Percentiles rank a stretch among this genome's conserved stretches.
Conservation (phyloP, 768 basidiomycete genomes). For the Trametes villosa region DNA sequence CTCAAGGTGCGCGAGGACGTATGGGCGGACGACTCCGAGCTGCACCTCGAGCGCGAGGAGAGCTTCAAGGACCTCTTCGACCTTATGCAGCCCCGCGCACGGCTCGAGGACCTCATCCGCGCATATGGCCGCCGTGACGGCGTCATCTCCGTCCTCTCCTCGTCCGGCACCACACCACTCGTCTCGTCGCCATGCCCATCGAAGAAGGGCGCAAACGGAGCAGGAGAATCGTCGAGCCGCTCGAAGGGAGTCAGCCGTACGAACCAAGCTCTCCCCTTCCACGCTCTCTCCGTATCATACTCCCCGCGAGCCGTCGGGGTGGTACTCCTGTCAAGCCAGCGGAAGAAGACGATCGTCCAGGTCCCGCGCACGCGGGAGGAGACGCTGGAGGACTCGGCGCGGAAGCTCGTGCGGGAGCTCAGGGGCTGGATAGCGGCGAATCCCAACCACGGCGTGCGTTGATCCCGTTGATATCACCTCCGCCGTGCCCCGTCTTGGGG, state of each 20-base stretch:
- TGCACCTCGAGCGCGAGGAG: slow-evolving; percentile 78
- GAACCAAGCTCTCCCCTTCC: slow-evolving; percentile 38
- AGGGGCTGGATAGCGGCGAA: slow-evolving; percentile 42
- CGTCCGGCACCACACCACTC: slow-evolving; percentile 5
- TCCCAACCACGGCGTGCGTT: slow-evolving; percentile 12
- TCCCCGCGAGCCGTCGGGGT: slow-evolving; percentile 45
- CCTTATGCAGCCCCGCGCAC: slow-evolving; percentile 69
- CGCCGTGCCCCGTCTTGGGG: no score
- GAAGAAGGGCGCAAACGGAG: slow-evolving; percentile 18
- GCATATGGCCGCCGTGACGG: slow-evolving; percentile 46
- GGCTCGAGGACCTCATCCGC: slow-evolving; percentile 76
- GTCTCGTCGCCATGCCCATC: neutral
- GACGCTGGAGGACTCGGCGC: slow-evolving; percentile 58
- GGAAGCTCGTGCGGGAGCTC: slow-evolving; percentile 53
- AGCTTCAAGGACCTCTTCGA: slow-evolving; percentile 82
- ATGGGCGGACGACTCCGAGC: slow-evolving; percentile 70
- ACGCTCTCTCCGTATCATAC: slow-evolving; percentile 44
- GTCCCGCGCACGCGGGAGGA: slow-evolving; percentile 55
- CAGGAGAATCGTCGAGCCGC: neutral
- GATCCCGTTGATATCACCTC: neutral
- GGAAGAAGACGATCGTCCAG: slow-evolving; percentile 60
- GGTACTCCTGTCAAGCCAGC: slow-evolving; percentile 36
- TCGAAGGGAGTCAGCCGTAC: neutral
- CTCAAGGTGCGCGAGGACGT: slow-evolving; percentile 83
- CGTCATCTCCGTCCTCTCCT: slow-evolving; percentile 27